phyloP scores from a whole-genome alignment of 352 stramenopile species.

The Sclerospora graminicola region DNA sequence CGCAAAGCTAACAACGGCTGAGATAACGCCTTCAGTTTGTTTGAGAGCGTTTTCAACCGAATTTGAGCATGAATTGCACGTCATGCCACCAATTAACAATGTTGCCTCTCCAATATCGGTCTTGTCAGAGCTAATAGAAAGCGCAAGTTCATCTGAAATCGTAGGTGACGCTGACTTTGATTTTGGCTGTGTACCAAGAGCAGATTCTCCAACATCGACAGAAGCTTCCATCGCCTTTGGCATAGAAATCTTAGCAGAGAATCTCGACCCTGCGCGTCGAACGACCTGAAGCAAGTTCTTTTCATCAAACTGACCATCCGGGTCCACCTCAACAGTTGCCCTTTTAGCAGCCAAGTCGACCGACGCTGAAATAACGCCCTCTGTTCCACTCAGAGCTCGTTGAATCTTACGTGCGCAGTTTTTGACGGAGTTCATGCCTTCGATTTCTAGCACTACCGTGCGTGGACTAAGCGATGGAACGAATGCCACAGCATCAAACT shows the following conservation, averaged over 20 bases:
- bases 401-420: constrained; percentile 70
- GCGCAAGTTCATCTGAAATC: constrained; percentile 18
- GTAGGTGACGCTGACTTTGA: constrained; percentile 5
- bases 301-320: constrained; percentile 46
- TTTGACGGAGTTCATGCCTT: constrained; percentile 58
- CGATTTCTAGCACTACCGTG: constrained; percentile 39
- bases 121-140: constrained; percentile 37
- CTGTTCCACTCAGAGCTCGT: constrained; percentile 32
- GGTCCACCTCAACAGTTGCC: constrained; percentile 50
- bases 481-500: constrained; percentile 57
- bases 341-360: constrained; percentile 61
- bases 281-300: constrained; percentile 49
- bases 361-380: constrained; percentile 54
- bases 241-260: constrained; percentile 14
- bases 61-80: constrained; percentile 86
- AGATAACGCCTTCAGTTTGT: constrained; percentile 61
- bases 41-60: constrained; percentile 86
- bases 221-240: not conserved
- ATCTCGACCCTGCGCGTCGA: constrained; percentile 14
- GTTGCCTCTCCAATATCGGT: constrained; percentile 51
- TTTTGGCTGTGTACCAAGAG: not conserved
- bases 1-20: constrained; percentile 76
- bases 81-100: constrained; percentile 83
- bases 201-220: not conserved
- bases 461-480: constrained; percentile 19